Evolutionary conservation across 306 rosid genomes (phyloP).

Genomic region (Pyrus bretschneideri): DNA sequence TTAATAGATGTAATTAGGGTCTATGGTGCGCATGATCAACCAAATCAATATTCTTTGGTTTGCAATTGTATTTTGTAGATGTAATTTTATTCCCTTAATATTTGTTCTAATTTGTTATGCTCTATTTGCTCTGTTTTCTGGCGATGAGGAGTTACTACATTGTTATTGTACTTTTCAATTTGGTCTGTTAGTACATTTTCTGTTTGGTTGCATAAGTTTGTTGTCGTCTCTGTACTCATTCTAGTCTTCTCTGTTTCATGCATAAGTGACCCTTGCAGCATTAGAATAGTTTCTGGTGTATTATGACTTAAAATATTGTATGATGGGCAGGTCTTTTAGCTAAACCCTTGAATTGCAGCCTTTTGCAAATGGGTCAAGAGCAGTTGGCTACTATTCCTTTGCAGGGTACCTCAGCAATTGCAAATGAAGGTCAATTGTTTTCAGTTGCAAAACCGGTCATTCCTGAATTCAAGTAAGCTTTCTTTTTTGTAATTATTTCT

Average conservation of each 20-base stretch:
- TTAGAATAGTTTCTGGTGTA: slow-evolving; percentile 7
- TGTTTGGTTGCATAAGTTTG: not conserved
- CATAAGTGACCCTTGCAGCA: not conserved
- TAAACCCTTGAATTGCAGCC: slow-evolving; percentile 27
- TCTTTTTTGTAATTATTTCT: slow-evolving; percentile 1
- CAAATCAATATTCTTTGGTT: not conserved
- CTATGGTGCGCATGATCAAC: not conserved
- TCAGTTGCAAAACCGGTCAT: slow-evolving; percentile 27
- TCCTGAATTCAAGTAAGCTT: slow-evolving; percentile 46
- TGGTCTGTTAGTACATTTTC: not conserved
- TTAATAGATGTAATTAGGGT: not conserved
- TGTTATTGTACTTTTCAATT: too few species aligned
- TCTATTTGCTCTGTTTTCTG: not conserved
- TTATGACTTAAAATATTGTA: slow-evolving; percentile 4
- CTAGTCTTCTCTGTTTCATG: not conserved
- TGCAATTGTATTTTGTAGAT: not conserved
- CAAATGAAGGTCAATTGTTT: slow-evolving; percentile 30
- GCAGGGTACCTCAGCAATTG: slow-evolving; percentile 27
- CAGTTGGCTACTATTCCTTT: slow-evolving; percentile 25
- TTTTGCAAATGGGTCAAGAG: slow-evolving; percentile 28
- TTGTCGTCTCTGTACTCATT: not conserved
- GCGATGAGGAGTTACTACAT: not conserved
- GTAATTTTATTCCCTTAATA: not conserved
- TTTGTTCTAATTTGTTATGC: not conserved
- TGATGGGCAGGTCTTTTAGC: slow-evolving; percentile 44